These are phyloP conservation scores for Crotalaria pallida DNA, from an alignment of 306 rosid species.

Conservation along the genomic window DNA sequence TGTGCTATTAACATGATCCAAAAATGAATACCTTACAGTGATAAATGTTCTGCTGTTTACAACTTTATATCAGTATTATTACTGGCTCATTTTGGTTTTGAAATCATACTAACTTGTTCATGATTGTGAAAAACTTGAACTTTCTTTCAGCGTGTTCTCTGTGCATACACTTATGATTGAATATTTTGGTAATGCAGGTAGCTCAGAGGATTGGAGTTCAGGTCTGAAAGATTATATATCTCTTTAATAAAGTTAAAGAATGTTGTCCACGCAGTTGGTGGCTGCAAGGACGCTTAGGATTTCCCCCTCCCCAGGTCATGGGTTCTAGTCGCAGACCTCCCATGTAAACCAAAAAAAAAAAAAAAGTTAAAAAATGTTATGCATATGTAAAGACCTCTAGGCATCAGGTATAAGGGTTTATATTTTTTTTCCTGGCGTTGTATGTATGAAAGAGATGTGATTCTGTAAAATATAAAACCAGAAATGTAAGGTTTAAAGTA, in stretches of 20 bases:
- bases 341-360: no score
- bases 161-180: not conserved
- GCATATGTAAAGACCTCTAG: conserved; percentile 19
- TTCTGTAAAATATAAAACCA: not conserved
- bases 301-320: no score
- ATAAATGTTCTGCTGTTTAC: not conserved
- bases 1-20: not conserved
- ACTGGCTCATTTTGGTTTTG: not conserved
- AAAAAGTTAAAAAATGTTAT: conserved; percentile 29
- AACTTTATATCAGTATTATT: not conserved
- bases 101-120: not conserved
- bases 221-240: conserved; percentile 24
- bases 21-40: not conserved
- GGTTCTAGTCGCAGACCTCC: no score
- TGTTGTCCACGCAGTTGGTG: no score
- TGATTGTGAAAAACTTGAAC: not conserved
- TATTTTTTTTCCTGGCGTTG: not conserved
- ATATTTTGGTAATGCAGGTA: conserved; percentile 48
- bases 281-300: no score
- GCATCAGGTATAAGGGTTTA: conserved; percentile 13
- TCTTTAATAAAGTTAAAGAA: conserved; percentile 23
- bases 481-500: not conserved
- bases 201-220: conserved; percentile 68
- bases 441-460: not conserved
- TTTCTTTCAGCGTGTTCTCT: not conserved